These are phyloP conservation scores for Grosmannia huntii DNA, from an alignment of 2,329 filamentous ascomycete genomes.

Conservation along the genomic window DNA sequence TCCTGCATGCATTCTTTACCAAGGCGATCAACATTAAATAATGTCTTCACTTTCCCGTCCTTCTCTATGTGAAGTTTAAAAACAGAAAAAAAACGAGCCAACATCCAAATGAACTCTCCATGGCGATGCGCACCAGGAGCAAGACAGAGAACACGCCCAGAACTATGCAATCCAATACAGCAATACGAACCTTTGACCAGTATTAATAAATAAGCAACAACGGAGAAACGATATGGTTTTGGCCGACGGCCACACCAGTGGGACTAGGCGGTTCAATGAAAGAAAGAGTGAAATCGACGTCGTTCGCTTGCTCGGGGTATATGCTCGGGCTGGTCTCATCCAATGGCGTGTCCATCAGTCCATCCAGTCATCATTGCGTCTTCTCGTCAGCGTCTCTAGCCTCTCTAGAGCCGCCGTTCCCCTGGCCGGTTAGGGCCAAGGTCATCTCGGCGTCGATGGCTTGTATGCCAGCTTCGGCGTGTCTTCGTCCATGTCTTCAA, in stretches of 20 bases:
- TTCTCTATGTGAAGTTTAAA: neutral
- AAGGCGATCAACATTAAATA: neutral
- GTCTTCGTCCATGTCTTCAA: constrained; percentile 23
- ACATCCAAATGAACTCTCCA: neutral
- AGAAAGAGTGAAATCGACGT: neutral
- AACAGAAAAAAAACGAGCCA: neutral
- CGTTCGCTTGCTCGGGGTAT: neutral
- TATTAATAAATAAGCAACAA: neutral
- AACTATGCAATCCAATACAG: neutral
- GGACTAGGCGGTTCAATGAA: neutral
- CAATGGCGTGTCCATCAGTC: neutral
- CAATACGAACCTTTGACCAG: neutral
- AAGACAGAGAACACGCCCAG: neutral
- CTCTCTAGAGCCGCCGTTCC: neutral
- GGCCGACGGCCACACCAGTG: neutral
- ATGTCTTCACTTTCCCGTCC: neutral
- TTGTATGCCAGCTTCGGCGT: constrained; percentile 28
- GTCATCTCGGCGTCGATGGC: constrained; percentile 16
- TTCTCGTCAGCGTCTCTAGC: neutral
- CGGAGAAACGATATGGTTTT: neutral
- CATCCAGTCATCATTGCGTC: neutral
- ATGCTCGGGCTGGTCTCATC: neutral
- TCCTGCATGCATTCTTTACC: neutral
- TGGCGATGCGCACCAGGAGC: neutral
- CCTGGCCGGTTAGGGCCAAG: neutral